A percentile compares a stretch with the other conserved stretches of the same genome.
Evolutionary conservation across 495 filamentous ascomycete genomes (phyloP).

Genomic region (Neurospora tetrasperma): DNA sequence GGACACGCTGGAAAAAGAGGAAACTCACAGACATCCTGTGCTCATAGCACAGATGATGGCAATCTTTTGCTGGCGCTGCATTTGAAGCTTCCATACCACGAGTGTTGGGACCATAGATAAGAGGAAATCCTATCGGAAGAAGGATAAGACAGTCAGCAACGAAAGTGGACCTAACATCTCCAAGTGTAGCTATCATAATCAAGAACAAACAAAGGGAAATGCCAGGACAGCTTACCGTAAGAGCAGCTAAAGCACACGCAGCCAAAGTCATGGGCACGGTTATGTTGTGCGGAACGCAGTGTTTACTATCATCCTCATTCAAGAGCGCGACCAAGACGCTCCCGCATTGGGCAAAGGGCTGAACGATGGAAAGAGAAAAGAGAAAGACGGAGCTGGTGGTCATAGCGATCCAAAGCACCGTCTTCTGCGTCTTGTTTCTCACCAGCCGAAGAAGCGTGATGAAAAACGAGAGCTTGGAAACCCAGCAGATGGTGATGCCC

Average conservation of each 20-base stretch:
- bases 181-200: not conserved
- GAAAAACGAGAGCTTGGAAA: not conserved
- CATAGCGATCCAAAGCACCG: not conserved
- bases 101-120: not conserved
- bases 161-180: not conserved
- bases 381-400: not conserved
- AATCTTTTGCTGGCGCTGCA: not conserved
- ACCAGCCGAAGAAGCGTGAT: not conserved
- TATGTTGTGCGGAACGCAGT: not conserved
- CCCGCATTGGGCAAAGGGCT: not conserved
- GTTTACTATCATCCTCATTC: not conserved
- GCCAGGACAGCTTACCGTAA: not conserved
- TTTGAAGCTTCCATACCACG: not conserved
- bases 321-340: not conserved
- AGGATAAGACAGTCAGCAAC: too few relatives aligned
- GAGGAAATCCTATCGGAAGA: not conserved
- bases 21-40: not conserved
- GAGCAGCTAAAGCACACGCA: not conserved
- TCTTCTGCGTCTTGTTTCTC: not conserved
- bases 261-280: not conserved
- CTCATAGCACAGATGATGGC: not conserved
- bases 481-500: not conserved
- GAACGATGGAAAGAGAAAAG: not conserved
- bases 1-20: too few relatives aligned
- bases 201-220: not conserved